Conservation (phyloP, 352 stramenopile species). For the Phytophthora niederhauseri region DNA sequence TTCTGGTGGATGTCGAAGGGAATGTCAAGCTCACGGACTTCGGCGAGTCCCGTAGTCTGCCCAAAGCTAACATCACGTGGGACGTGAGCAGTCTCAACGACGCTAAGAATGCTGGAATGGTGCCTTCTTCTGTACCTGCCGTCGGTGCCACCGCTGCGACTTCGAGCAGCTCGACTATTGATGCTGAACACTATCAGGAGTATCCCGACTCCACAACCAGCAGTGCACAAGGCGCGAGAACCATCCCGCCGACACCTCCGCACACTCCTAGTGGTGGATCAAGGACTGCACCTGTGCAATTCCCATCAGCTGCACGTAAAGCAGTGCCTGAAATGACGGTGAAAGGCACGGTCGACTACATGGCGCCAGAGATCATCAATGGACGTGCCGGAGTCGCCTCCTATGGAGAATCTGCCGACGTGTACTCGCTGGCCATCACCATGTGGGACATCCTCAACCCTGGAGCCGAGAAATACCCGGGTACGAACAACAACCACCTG, state of each 20-base stretch:
- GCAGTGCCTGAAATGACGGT: constrained; percentile 54
- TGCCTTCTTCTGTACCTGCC: constrained; percentile 15
- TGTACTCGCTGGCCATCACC: constrained; percentile 75
- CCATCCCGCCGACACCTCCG: constrained; percentile 21
- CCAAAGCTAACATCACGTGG: constrained; percentile 45
- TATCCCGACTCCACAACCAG: constrained; percentile 31
- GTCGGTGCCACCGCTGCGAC: constrained; percentile 13
- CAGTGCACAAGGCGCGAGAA: constrained; percentile 3
- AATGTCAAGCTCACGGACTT: constrained; percentile 63
- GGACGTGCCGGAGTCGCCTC: constrained; percentile 45
- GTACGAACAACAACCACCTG: constrained; percentile 56
- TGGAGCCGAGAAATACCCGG: constrained; percentile 52
- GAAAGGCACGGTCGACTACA: constrained; percentile 73
- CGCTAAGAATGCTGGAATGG: constrained; percentile 17
- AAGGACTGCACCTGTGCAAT: constrained; percentile 20
- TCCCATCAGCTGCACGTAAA: constrained; percentile 37
- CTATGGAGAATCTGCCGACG: constrained; percentile 69
- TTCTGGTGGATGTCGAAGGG: constrained; percentile 47
- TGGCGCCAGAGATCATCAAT: constrained; percentile 80
- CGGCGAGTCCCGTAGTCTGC: constrained; percentile 52
- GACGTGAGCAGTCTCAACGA: constrained; percentile 41
- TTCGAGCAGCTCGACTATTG: constrained; percentile 29
- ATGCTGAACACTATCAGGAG: constrained; percentile 41
- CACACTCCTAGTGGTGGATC: constrained; percentile 7
- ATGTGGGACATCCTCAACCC: constrained; percentile 77